A percentile compares a stretch with the other conserved stretches of the same genome.
phyloP scores from a whole-genome alignment of 129 eudicot species.

The Helianthus tuberosus region DNA sequence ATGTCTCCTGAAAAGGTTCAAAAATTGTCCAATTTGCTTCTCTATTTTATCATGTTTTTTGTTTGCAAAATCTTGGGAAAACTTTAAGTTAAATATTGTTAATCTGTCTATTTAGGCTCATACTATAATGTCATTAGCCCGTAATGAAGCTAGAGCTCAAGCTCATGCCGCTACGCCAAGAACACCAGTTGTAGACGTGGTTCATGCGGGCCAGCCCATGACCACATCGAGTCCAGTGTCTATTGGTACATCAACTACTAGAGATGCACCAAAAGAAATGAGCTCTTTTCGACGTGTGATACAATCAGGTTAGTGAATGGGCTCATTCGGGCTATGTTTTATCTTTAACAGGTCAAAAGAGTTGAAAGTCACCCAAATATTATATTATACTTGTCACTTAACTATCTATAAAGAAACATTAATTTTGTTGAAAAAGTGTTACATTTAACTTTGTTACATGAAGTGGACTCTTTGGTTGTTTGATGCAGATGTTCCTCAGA shows the following conservation, averaged over 20 bases:
- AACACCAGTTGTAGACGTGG: slow-evolving; percentile 32
- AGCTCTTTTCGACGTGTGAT: slow-evolving; percentile 41
- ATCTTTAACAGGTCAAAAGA: not conserved
- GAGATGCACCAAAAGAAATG: slow-evolving; percentile 39
- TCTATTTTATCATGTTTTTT: not conserved
- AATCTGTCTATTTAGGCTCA: slow-evolving; percentile 51
- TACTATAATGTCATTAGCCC: slow-evolving; percentile 81
- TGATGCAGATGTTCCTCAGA: slow-evolving; percentile 83
- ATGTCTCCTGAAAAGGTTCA: slow-evolving; percentile 85
- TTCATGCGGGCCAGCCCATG: not conserved
- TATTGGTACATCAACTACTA: slow-evolving; percentile 14
- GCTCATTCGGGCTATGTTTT: not conserved
- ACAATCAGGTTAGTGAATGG: slow-evolving; percentile 28
- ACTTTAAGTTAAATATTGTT: not conserved
- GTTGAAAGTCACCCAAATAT: not conserved
- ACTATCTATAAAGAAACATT: too few species aligned
- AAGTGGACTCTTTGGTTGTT: not conserved
- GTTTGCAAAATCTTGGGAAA: not conserved
- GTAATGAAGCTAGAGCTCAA: slow-evolving; percentile 42
- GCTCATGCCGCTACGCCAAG: slow-evolving; percentile 39
- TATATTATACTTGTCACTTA: not conserved
- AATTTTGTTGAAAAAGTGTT: not conserved
- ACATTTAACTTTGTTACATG: not conserved
- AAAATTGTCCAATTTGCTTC: not conserved
- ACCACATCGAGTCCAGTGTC: slow-evolving; percentile 37